phyloP scores from a whole-genome alignment of 805 yeast species.

The Komagataella mondaviorum region DNA sequence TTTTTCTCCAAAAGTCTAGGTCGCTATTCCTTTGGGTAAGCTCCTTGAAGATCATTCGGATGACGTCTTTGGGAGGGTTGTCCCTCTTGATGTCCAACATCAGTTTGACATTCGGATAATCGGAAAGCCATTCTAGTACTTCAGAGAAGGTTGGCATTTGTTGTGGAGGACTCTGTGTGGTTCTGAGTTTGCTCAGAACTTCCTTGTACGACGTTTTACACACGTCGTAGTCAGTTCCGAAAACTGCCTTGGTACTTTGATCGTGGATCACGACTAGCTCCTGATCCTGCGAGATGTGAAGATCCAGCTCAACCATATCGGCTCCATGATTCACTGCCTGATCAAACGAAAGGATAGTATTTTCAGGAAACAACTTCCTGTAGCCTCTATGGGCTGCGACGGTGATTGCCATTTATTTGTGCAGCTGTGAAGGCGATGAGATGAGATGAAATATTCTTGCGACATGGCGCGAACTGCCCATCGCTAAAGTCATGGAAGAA shows the following conservation, averaged over 20 bases:
- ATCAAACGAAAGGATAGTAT: slow-evolving; percentile 20
- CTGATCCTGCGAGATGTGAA: slow-evolving; percentile 5
- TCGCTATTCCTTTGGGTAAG: slow-evolving; percentile 4
- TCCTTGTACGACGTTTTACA: background rate
- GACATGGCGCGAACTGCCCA: background rate
- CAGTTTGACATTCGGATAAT: slow-evolving; percentile 19
- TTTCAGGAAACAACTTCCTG: slow-evolving; percentile 18
- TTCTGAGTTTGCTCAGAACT: background rate
- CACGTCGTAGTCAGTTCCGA: background rate
- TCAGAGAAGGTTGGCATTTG: slow-evolving; percentile 17
- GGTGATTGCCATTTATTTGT: background rate
- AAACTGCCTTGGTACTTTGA: background rate
- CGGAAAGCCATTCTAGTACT: slow-evolving; percentile 18
- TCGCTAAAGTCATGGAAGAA: too few species aligned
- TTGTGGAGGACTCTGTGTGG: slow-evolving; percentile 1
- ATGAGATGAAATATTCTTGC: background rate
- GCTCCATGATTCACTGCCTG: slow-evolving; percentile 21
- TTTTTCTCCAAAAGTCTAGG: slow-evolving; percentile 17
- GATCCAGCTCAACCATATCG: slow-evolving; percentile 14
- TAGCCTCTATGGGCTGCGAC: background rate
- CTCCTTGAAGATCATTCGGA: slow-evolving; percentile 11
- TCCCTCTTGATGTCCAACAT: slow-evolving; percentile 22
- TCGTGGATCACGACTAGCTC: background rate
- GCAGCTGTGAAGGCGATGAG: background rate
- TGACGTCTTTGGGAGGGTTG: slow-evolving; percentile 15